These are phyloP conservation scores for Komagataella mondaviorum DNA, from an alignment of 805 yeast species.

Conservation along the genomic window DNA sequence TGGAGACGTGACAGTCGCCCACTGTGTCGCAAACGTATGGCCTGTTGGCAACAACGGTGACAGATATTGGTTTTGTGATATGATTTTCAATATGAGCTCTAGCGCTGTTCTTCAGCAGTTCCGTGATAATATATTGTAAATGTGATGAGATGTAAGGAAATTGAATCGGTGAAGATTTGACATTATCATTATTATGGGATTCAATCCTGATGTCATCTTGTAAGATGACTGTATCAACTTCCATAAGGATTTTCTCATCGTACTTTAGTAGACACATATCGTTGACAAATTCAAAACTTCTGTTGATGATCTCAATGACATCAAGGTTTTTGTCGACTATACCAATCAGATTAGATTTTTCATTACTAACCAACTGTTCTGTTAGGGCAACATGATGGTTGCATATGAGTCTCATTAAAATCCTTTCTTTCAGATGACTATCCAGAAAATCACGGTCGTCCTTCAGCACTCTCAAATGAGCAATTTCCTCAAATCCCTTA, in stretches of 20 bases:
- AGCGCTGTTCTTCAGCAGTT: conserved; percentile 74
- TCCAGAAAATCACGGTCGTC: conserved; percentile 40
- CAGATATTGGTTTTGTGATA: conserved; percentile 28
- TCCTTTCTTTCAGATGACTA: conserved; percentile 68
- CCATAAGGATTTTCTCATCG: conserved; percentile 54
- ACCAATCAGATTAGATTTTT: conserved; percentile 35
- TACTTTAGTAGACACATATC: conserved; percentile 77
- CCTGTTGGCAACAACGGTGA: conserved; percentile 27
- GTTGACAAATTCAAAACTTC: conserved; percentile 62
- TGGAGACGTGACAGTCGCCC: conserved; percentile 11
- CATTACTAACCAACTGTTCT: conserved; percentile 11
- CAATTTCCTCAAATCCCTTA: conserved; percentile 58
- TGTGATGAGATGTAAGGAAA: conserved; percentile 84
- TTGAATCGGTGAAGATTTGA: conserved; percentile 19
- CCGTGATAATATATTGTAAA: conserved; percentile 78
- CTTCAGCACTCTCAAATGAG: conserved; percentile 14
- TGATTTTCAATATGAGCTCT: conserved; percentile 76
- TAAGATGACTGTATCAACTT: conserved; percentile 28
- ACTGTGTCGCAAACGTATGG: conserved; percentile 3
- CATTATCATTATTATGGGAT: conserved; percentile 18
- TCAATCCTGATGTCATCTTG: conserved; percentile 16
- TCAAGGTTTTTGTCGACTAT: conserved; percentile 54
- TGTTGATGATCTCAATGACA: conserved; percentile 47
- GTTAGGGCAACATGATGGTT: conserved; percentile 72
- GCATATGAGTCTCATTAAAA: conserved; percentile 74